Conservation (phyloP, 202 grass and related monocot species). For the Saccharum hybrid region DNA sequence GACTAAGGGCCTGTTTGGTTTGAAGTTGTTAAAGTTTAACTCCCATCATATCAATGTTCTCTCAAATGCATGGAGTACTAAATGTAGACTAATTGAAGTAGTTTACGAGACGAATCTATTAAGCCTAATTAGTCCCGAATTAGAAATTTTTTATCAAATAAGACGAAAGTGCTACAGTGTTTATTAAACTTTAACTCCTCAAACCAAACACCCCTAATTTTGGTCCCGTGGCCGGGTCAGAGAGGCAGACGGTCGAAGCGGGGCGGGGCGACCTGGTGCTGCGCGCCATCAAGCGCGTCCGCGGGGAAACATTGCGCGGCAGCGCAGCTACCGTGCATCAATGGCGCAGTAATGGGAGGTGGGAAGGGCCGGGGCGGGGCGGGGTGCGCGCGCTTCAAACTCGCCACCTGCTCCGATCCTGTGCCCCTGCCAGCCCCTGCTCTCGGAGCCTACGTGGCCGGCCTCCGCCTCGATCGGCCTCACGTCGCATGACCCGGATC, state of each 20-base stretch:
- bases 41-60: too few species aligned
- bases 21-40: too few species aligned
- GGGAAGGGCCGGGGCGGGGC: background rate
- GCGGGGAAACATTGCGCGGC: constrained; percentile 6
- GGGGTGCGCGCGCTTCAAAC: background rate
- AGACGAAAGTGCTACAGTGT: too few species aligned
- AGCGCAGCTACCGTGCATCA: constrained; percentile 42
- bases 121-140: too few species aligned
- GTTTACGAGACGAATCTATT: too few species aligned
- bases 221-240: background rate
- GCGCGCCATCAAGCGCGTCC: background rate
- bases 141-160: too few species aligned
- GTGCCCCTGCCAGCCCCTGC: background rate
- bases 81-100: too few species aligned
- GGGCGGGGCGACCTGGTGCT: background rate
- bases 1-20: background rate
- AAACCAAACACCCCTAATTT: background rate
- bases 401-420: constrained; percentile 1
- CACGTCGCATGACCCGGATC: too few species aligned
- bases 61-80: too few species aligned
- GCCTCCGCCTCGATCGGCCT: too few species aligned
- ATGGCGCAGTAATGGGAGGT: constrained; percentile 49
- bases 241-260: background rate
- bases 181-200: too few species aligned
- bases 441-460: background rate